Percentiles rank a stretch among this genome's conserved stretches.
These are phyloP conservation scores for Xylariaceae sp. DNA, from an alignment of 2,329 filamentous ascomycete genomes.

Conservation along the genomic window DNA sequence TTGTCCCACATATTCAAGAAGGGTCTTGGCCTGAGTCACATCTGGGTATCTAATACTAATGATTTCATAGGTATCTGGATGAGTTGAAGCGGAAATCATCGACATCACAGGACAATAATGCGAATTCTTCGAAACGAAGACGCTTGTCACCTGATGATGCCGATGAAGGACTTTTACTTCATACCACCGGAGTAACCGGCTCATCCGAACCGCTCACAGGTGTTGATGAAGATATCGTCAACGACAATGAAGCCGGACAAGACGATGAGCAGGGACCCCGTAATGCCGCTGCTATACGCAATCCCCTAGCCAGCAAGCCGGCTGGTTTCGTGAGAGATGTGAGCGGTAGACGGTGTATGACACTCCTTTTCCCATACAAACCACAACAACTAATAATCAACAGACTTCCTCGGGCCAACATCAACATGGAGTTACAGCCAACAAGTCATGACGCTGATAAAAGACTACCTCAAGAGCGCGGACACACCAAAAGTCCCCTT, in stretches of 20 bases:
- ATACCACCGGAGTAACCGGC: neutral
- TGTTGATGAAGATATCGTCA: neutral
- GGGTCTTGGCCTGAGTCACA: neutral
- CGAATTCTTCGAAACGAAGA: neutral
- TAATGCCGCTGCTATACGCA: neutral
- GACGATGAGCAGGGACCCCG: neutral
- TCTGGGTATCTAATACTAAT: neutral
- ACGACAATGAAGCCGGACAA: neutral
- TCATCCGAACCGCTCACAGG: neutral
- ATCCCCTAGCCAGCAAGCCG: slow-evolving; percentile 4
- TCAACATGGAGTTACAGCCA: slow-evolving; percentile 9
- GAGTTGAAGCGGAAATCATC: slow-evolving; percentile 7
- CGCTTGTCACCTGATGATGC: neutral
- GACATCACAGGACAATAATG: neutral
- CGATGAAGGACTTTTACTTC: neutral
- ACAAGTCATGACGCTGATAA: slow-evolving; percentile 2
- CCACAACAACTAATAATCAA: neutral
- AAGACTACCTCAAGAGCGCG: neutral
- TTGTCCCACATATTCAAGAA: neutral
- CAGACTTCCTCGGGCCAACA: slow-evolving; percentile 7
- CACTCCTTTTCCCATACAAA: neutral
- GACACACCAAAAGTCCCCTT: slow-evolving; percentile 1
- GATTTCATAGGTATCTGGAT: neutral
- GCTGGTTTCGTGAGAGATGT: slow-evolving; percentile 1
- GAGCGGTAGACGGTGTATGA: slow-evolving; percentile 1